Conservation (phyloP, 768 basidiomycete genomes). For the Agaricus blazei region DNA sequence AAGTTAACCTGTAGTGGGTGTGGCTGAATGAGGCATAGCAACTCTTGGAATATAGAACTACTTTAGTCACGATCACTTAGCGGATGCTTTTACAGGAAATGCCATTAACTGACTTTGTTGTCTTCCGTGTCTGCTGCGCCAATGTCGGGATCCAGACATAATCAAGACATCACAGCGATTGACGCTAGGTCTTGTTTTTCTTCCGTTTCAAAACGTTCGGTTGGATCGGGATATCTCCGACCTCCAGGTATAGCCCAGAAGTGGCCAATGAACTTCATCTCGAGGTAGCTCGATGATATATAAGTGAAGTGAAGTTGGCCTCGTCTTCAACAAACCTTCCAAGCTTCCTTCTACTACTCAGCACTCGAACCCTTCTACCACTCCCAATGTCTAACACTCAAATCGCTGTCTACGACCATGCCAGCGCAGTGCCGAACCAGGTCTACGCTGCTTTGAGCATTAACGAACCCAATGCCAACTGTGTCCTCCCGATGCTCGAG, state of each 20-base stretch:
- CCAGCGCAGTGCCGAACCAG: conserved; percentile 28
- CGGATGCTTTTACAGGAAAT: background rate
- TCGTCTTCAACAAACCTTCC: background rate
- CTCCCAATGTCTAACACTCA: conserved; percentile 2
- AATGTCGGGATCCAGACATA: background rate
- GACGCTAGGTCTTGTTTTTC: too few species aligned
- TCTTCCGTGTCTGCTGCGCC: background rate
- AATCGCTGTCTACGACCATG: conserved; percentile 20
- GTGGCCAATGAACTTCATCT: background rate
- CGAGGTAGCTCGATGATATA: background rate
- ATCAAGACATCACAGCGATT: too few species aligned
- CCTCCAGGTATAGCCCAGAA: background rate
- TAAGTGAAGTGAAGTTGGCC: background rate
- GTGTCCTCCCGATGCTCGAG: conserved; percentile 32
- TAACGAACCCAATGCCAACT: conserved; percentile 35
- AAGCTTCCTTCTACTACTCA: background rate
- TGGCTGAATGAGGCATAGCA: too few species aligned
- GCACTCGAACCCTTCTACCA: conserved; percentile 1
- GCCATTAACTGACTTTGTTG: background rate
- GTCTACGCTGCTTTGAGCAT: conserved; percentile 32
- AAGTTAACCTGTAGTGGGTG: too few species aligned
- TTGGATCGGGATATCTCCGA: background rate
- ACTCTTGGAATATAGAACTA: too few species aligned
- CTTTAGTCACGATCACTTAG: background rate
- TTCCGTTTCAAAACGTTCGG: background rate